These are phyloP conservation scores for Chrysanthemum makinoi DNA, from an alignment of 129 eudicot genomes.

Conservation along the genomic window DNA sequence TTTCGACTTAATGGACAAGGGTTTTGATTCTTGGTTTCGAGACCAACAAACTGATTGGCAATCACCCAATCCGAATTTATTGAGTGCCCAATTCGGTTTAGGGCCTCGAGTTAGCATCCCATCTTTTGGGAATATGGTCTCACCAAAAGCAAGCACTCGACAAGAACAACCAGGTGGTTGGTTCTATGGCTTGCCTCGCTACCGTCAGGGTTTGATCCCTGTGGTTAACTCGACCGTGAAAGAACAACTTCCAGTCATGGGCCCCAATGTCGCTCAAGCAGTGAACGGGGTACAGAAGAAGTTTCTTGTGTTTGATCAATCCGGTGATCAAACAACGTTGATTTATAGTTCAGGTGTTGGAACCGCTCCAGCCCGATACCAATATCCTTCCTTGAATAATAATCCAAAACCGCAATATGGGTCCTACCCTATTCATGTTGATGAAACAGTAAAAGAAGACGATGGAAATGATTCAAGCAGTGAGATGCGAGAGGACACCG, in stretches of 20 bases:
- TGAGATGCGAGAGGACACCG: slow-evolving; percentile 75
- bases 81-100: slow-evolving; percentile 31
- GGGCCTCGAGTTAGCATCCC: slow-evolving; percentile 39
- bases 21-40: slow-evolving; percentile 51
- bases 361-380: slow-evolving; percentile 9
- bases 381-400: slow-evolving; percentile 17
- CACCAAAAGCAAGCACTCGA: slow-evolving; percentile 15
- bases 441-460: background rate
- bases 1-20: slow-evolving; percentile 61
- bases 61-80: slow-evolving; percentile 33
- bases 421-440: slow-evolving; percentile 11
- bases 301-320: slow-evolving; percentile 88
- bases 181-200: slow-evolving; percentile 46
- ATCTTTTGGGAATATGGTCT: slow-evolving; percentile 33
- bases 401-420: slow-evolving; percentile 32
- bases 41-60: slow-evolving; percentile 34
- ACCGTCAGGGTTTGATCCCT: slow-evolving; percentile 35
- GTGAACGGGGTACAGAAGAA: slow-evolving; percentile 36
- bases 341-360: slow-evolving; percentile 46
- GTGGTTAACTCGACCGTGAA: slow-evolving; percentile 31
- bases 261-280: slow-evolving; percentile 20
- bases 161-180: slow-evolving; percentile 48
- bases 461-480: slow-evolving; percentile 32
- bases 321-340: slow-evolving; percentile 71
- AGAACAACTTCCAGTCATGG: slow-evolving; percentile 28